phyloP scores from a whole-genome alignment of 1,284 basidiomycete genomes.

The Rhizoctonia solani region DNA sequence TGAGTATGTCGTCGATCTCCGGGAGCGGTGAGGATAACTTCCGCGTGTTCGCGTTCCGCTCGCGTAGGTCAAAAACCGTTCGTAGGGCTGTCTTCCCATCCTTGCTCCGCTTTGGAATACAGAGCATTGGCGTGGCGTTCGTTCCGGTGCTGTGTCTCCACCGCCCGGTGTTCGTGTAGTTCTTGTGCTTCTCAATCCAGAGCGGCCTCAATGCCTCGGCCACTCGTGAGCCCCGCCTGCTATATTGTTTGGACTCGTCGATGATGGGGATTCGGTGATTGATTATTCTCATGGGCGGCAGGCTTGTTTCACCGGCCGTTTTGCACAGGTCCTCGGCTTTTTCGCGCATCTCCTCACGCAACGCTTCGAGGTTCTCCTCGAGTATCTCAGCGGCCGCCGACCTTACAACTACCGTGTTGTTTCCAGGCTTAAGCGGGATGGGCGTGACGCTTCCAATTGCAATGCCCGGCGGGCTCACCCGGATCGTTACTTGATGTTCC shows the following conservation, averaged over 20 bases:
- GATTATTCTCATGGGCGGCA: slow-evolving; percentile 47
- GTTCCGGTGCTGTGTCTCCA: slow-evolving; percentile 43
- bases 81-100: slow-evolving; percentile 37
- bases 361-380: slow-evolving; percentile 38
- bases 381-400: slow-evolving; percentile 39
- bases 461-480: slow-evolving; percentile 40
- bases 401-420: slow-evolving; percentile 32
- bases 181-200: slow-evolving; percentile 43
- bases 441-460: slow-evolving; percentile 37
- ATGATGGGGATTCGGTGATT: slow-evolving; percentile 51
- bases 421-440: slow-evolving; percentile 39
- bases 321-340: slow-evolving; percentile 43
- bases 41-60: slow-evolving; percentile 42
- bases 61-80: slow-evolving; percentile 38
- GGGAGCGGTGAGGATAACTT: slow-evolving; percentile 42
- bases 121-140: slow-evolving; percentile 47
- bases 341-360: slow-evolving; percentile 37
- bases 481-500: slow-evolving; percentile 41
- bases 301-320: slow-evolving; percentile 40
- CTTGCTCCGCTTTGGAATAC: slow-evolving; percentile 46
- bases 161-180: slow-evolving; percentile 40
- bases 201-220: slow-evolving; percentile 43
- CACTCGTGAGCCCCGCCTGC: slow-evolving; percentile 45
- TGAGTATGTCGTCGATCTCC: slow-evolving; percentile 44
- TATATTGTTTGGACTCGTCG: slow-evolving; percentile 45